A percentile compares a stretch with the other conserved stretches of the same genome.
phyloP scores from a whole-genome alignment of 2,329 filamentous ascomycete species.

The Talaromyces sp. region DNA sequence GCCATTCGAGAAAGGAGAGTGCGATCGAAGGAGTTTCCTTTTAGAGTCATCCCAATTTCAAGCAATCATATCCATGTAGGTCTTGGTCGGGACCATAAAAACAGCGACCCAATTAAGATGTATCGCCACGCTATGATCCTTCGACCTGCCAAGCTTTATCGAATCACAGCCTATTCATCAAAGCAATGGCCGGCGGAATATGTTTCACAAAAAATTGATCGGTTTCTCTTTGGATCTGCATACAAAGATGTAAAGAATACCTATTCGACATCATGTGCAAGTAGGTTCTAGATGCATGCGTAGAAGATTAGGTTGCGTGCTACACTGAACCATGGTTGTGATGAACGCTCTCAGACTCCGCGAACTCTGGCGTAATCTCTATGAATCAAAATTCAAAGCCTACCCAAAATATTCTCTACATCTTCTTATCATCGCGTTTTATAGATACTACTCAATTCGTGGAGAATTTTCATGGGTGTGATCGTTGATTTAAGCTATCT shows the following conservation, averaged over 20 bases:
- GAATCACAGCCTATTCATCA: not conserved
- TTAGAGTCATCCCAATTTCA: not conserved
- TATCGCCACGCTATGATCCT: not conserved
- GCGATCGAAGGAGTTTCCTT: not conserved
- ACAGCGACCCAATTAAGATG: not conserved
- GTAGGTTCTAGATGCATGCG: not conserved
- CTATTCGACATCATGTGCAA: not conserved
- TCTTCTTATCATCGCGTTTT: too few species aligned
- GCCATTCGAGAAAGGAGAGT: too few species aligned
- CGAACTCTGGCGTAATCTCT: not conserved
- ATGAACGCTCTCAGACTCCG: not conserved
- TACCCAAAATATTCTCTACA: too few species aligned
- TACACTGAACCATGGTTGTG: not conserved
- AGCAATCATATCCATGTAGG: not conserved
- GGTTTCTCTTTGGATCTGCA: not conserved
- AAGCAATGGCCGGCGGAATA: not conserved
- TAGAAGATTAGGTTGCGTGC: not conserved
- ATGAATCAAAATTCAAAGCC: too few species aligned
- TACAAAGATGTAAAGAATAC: not conserved
- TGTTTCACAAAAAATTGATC: not conserved
- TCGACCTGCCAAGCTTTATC: not conserved
- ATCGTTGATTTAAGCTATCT: slow-evolving; percentile 5
- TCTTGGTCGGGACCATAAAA: not conserved
- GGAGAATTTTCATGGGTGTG: not conserved
- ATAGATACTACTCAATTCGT: too few species aligned